Conservation (phyloP, 2,329 filamentous ascomycete species). For the Thelonectria rubi region DNA sequence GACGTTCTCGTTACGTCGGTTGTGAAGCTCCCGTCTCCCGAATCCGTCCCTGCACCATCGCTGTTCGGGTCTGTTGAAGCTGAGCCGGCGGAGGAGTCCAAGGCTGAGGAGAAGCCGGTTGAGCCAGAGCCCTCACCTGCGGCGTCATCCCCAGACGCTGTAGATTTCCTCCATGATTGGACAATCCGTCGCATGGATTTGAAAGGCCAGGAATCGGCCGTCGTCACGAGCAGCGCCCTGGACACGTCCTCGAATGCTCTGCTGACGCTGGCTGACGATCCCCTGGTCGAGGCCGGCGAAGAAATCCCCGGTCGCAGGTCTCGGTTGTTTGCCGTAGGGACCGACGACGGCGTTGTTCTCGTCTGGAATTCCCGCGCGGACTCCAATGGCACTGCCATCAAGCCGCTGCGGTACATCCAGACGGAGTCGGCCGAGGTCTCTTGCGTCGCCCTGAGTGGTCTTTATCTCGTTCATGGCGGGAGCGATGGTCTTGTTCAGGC, state of each 20-base stretch:
- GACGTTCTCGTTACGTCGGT: conserved; percentile 17
- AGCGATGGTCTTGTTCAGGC: conserved; percentile 95
- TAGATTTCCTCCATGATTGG: conserved; percentile 46
- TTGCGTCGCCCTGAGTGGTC: conserved; percentile 80
- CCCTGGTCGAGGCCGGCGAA: conserved; percentile 58
- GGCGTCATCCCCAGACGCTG: conserved; percentile 26
- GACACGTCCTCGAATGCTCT: conserved; percentile 79
- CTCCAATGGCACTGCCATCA: conserved; percentile 56
- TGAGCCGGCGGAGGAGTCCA: conserved; percentile 1
- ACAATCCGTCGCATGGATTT: conserved; percentile 51
- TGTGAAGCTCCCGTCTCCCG: conserved; percentile 16
- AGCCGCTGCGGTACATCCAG: conserved; percentile 81
- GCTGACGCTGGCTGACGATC: conserved; percentile 80
- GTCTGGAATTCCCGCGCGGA: conserved; percentile 85
- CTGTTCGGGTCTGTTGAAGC: conserved; percentile 42
- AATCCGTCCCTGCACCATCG: conserved; percentile 33
- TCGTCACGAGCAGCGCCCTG: conserved; percentile 75
- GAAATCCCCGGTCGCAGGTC: conserved; percentile 88
- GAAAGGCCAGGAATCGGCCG: conserved; percentile 64
- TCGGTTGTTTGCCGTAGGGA: conserved; percentile 83
- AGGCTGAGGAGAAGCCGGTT: conserved; percentile 35
- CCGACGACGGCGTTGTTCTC: conserved; percentile 77
- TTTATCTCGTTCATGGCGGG: conserved; percentile 92
- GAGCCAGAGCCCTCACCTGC: conserved; percentile 39
- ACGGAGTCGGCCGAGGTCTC: conserved; percentile 92